Evolutionary conservation across 495 filamentous ascomycete species (phyloP).

Genomic region (Trichoderma reesei): DNA sequence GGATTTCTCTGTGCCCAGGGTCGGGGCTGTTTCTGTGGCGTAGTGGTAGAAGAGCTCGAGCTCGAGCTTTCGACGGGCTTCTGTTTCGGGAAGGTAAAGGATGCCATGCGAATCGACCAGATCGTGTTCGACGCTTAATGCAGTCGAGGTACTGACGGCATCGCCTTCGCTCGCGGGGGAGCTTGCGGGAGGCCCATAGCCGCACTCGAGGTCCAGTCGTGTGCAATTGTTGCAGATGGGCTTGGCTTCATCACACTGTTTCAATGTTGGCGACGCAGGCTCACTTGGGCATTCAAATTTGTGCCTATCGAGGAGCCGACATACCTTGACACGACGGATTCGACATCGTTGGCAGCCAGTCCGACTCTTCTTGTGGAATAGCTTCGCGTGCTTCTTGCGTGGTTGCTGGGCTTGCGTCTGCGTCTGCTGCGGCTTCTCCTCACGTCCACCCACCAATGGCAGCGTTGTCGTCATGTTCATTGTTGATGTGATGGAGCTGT

Average conservation of each 20-base stretch:
- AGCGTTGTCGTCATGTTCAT: neutral
- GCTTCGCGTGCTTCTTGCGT: slow-evolving; percentile 2
- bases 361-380: slow-evolving; percentile 1
- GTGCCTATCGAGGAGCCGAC: neutral
- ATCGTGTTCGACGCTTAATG: neutral
- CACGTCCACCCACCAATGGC: neutral
- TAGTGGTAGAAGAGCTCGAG: slow-evolving; percentile 21
- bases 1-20: slow-evolving; percentile 14
- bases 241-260: slow-evolving; percentile 32
- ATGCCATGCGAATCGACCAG: neutral
- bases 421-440: neutral
- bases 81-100: neutral
- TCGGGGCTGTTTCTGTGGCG: slow-evolving; percentile 16
- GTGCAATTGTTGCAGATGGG: slow-evolving; percentile 29
- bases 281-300: neutral
- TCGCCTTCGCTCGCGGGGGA: neutral
- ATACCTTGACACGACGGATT: neutral
- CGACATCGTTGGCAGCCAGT: neutral
- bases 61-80: neutral
- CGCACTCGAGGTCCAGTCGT: slow-evolving; percentile 26
- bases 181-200: slow-evolving; percentile 14
- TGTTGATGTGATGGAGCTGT: neutral
- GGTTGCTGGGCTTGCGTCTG: neutral
- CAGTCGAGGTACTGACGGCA: neutral
- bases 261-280: neutral